phyloP scores from a whole-genome alignment of 2,329 filamentous ascomycete genomes.

The Cordyceps javanica region DNA sequence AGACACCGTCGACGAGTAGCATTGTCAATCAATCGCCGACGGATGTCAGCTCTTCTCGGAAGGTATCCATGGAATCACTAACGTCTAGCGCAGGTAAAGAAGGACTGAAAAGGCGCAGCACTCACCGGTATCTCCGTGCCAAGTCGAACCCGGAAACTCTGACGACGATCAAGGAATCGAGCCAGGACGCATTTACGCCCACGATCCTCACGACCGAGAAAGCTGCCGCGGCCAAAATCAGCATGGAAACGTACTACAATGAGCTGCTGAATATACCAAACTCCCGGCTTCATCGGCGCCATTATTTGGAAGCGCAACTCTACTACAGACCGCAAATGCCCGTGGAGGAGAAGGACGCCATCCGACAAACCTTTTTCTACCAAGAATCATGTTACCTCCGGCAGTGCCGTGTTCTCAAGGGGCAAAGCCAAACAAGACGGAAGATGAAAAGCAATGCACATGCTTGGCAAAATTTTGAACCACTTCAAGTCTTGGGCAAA shows the following conservation, averaged over 20 bases:
- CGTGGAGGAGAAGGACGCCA: constrained; percentile 45
- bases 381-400: constrained; percentile 72
- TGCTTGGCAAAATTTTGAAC: constrained; percentile 54
- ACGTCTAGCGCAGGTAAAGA: constrained; percentile 4
- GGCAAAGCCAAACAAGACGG: constrained; percentile 37
- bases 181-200: constrained; percentile 22
- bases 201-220: constrained; percentile 63
- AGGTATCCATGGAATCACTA: constrained; percentile 1
- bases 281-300: constrained; percentile 24
- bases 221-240: constrained; percentile 75
- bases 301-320: constrained; percentile 44
- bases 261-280: constrained; percentile 49
- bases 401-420: constrained; percentile 63
- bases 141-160: constrained; percentile 30
- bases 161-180: constrained; percentile 30
- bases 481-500: constrained; percentile 77
- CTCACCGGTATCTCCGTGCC: constrained; percentile 19
- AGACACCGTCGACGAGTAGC: background rate
- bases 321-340: constrained; percentile 47
- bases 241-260: constrained; percentile 79
- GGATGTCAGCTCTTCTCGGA: background rate
- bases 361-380: constrained; percentile 52
- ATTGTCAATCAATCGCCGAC: background rate
- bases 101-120: background rate
- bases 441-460: constrained; percentile 11